phyloP scores from a whole-genome alignment of 768 basidiomycete species.

The Dioszegia aurantiaca region DNA sequence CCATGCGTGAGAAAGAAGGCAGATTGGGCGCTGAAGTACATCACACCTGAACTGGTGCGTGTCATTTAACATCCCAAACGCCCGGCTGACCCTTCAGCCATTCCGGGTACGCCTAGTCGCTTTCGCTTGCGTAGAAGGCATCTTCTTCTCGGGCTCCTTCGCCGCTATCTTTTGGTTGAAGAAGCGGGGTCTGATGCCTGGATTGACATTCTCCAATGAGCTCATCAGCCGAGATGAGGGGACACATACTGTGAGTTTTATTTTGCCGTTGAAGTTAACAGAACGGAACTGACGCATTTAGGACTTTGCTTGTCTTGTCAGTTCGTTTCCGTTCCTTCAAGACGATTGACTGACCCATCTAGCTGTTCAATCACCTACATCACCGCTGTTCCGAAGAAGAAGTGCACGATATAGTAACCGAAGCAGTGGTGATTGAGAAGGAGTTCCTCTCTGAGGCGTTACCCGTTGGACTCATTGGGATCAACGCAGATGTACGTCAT shows the following conservation, averaged over 20 bases:
- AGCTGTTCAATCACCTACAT: conserved; percentile 40
- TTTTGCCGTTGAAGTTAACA: not conserved
- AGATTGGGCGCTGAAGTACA: conserved; percentile 51
- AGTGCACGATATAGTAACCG: conserved; percentile 45
- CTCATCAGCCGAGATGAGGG: conserved; percentile 48
- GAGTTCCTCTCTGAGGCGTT: conserved; percentile 52
- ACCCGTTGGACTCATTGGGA: conserved; percentile 49
- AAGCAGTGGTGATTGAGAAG: conserved; percentile 51
- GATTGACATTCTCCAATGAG: conserved; percentile 49
- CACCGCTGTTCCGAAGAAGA: conserved; percentile 40
- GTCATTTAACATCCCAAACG: conserved; percentile 21
- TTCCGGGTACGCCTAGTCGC: conserved; percentile 48
- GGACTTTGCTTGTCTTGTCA: conserved; percentile 41
- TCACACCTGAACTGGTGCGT: conserved; percentile 45
- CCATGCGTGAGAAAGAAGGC: conserved; percentile 51
- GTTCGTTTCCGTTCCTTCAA: not conserved
- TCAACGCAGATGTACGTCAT: conserved; percentile 41
- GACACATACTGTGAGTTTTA: conserved; percentile 36
- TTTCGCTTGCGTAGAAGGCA: conserved; percentile 52
- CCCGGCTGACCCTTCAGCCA: conserved; percentile 24
- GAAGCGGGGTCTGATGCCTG: conserved; percentile 53
- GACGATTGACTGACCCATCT: no score
- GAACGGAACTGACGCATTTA: conserved; percentile 13
- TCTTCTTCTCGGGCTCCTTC: conserved; percentile 53
- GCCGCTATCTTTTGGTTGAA: conserved; percentile 53